Conservation (phyloP, 2,329 filamentous ascomycete species). For the Apiospora rasikravindrae region DNA sequence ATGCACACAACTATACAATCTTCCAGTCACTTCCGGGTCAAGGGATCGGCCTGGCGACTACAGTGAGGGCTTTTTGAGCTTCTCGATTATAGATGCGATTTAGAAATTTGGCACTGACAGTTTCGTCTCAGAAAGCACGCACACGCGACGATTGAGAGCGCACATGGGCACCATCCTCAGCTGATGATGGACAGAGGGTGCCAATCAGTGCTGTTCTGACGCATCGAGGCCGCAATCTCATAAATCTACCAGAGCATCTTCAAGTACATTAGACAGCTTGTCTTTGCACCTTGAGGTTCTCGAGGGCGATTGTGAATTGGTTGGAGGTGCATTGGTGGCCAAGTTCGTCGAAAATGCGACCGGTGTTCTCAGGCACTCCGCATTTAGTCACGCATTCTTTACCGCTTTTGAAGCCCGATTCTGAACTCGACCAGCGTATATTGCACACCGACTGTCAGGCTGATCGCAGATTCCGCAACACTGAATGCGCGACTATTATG, state of each 20-base stretch:
- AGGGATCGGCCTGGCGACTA: neutral
- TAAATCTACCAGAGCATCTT: neutral
- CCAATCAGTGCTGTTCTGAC: neutral
- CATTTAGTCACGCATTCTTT: slow-evolving; percentile 8
- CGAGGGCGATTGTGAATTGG: neutral
- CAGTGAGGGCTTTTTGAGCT: neutral
- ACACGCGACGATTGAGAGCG: neutral
- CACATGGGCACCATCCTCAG: neutral
- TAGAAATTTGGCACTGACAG: neutral
- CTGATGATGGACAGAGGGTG: neutral
- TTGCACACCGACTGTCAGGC: slow-evolving; percentile 3
- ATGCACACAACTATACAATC: neutral
- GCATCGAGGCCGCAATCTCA: neutral
- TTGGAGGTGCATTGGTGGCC: neutral
- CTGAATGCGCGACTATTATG: neutral
- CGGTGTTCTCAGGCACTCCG: slow-evolving; percentile 8
- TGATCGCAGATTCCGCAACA: neutral
- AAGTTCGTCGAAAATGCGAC: slow-evolving; percentile 8
- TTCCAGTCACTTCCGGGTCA: neutral
- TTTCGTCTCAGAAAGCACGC: neutral
- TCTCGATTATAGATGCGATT: neutral
- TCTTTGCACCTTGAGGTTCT: neutral
- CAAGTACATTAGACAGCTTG: neutral
- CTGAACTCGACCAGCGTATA: neutral
- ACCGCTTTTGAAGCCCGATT: slow-evolving; percentile 1